Conservation (phyloP, 495 filamentous ascomycete genomes). For the Penicillium cosmopolitanum region DNA sequence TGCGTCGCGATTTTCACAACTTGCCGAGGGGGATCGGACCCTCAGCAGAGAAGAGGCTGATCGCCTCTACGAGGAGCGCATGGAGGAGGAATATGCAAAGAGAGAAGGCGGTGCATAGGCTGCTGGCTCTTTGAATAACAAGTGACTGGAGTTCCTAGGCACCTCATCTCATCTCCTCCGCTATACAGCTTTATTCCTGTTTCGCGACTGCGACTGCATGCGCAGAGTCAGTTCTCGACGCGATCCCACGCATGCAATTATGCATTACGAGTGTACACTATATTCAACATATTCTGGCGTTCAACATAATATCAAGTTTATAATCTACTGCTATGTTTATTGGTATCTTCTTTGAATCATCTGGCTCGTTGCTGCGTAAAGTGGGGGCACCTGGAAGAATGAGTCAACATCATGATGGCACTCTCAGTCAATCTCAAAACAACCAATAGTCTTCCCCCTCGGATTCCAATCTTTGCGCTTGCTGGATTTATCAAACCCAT, state of each 20-base stretch:
- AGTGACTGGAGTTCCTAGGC: background rate
- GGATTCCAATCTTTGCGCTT: no score
- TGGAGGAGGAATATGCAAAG: conserved; percentile 81
- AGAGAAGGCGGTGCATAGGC: conserved; percentile 66
- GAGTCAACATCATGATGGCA: background rate
- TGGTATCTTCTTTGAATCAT: no score
- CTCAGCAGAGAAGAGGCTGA: conserved; percentile 60
- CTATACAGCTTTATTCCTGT: background rate
- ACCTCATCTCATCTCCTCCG: background rate
- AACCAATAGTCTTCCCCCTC: no score
- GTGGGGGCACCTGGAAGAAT: background rate
- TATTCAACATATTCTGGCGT: background rate
- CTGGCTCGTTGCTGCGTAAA: background rate
- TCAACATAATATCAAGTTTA: no score
- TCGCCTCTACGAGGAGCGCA: conserved; percentile 67
- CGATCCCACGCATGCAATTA: background rate
- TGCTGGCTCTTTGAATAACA: background rate
- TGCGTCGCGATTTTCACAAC: conserved; percentile 5
- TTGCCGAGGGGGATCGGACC: conserved; percentile 25
- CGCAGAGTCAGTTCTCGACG: background rate
- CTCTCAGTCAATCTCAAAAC: background rate
- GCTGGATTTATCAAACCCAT: no score
- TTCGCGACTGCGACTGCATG: background rate
- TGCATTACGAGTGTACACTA: conserved; percentile 6
- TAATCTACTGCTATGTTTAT: no score